Evolutionary conservation across 2,329 filamentous ascomycete genomes (phyloP), one percentile per base, ranked within the genome.

Genomic region (Aschersonia sp.): DNA sequence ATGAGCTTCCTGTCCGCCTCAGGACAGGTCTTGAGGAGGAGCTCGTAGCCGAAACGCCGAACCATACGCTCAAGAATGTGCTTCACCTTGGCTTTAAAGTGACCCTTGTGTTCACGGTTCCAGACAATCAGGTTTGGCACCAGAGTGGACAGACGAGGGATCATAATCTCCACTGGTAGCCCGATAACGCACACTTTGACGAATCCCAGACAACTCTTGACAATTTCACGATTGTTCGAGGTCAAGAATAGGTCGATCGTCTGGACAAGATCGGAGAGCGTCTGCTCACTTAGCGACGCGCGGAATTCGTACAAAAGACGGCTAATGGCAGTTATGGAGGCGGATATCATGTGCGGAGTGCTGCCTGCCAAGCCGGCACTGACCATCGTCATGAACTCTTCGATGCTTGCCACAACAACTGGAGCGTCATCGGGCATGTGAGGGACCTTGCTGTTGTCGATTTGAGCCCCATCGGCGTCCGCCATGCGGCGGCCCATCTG

Each of bases 321-420:
- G 11, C 88, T 92, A 39, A 98, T 76, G 11, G 92, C 90, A 0
- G 88, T 97, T 61, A 98, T 89, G n/a, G 87, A 88, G 0, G 92
- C 92, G 6, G 87, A 94, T 52, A 97, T 89, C 88, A 97, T 95
- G 68, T 97, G 90, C 32, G 92, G 89, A 9, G 88, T 90, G 56
- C 83, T 84, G 48, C 89, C 90, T 2, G 90, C 92, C 47, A 98
- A 76, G 67, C 92, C 92, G 45, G 92, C 92, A 54, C 87, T 94
- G 32, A 97, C 85, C 92, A 98, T 98, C 48, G 90, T 95, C 69
- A 97, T 87, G 67, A 88, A 97, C 64, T 97, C 92, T 58, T 97
- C 90, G 39, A 98, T 77, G 41, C 77, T 89, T 22, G 92, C 90
- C 3, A 77, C 72, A 4, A 83, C 88, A 32, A 81, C 71, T 2